Conservation (phyloP, 2,329 filamentous ascomycete genomes). For the Pestalotiopsis sp. region DNA sequence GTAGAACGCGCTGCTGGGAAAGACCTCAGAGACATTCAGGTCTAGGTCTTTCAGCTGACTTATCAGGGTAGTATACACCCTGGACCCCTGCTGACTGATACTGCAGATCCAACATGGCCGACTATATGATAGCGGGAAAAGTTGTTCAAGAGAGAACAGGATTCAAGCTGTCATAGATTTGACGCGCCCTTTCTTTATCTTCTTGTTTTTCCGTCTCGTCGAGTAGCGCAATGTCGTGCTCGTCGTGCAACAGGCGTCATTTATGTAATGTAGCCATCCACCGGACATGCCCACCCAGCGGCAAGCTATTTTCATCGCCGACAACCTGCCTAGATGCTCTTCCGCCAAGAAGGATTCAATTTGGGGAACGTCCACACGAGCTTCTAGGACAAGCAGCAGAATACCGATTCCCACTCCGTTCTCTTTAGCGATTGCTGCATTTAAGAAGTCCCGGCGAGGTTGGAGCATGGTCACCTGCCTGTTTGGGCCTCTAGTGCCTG, state of each 20-base stretch:
- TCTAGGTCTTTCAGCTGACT: neutral
- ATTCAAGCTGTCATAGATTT: too few species aligned
- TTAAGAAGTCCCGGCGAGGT: neutral
- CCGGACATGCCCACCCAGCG: neutral
- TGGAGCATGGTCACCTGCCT: neutral
- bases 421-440: neutral
- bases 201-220: neutral
- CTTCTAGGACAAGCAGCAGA: neutral
- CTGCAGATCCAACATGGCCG: neutral
- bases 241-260: neutral
- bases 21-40: neutral
- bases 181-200: neutral
- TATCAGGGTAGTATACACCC: neutral
- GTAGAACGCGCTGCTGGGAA: neutral
- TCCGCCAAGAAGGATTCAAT: neutral
- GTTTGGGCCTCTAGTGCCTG: neutral
- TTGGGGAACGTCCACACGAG: neutral
- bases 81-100: neutral
- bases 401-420: neutral
- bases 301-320: neutral
- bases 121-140: neutral
- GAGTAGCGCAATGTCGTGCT: neutral
- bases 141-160: too few species aligned
- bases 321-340: neutral
- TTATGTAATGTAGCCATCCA: neutral